These are phyloP conservation scores for Fraxinus pennsylvanica DNA, from an alignment of 257 asterid genomes.

Conservation along the genomic window DNA sequence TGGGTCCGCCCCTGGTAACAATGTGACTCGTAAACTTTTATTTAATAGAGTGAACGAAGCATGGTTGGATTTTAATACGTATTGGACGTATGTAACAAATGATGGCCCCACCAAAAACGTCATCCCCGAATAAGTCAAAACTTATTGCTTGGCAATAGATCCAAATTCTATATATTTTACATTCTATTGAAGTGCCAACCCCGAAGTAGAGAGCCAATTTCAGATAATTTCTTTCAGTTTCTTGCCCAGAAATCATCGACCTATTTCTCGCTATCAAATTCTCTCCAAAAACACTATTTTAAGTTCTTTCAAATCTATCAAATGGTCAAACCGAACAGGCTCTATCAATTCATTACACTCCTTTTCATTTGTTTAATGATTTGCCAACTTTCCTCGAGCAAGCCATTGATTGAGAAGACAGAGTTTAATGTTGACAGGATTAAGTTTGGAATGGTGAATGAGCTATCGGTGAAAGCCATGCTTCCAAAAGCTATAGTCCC, in stretches of 20 bases:
- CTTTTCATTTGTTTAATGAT: constrained; percentile 20
- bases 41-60: no score
- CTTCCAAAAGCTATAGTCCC: constrained; percentile 38
- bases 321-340: constrained; percentile 21
- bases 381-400: constrained; percentile 3
- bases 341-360: constrained; percentile 5
- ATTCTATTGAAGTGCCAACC: no score
- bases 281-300: not conserved
- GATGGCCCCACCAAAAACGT: not conserved
- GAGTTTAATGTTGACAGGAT: not conserved
- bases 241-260: constrained; percentile 20
- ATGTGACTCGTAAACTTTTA: no score
- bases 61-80: no score
- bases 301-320: not conserved
- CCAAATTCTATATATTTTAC: no score
- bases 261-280: not conserved
- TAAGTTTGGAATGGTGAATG: constrained; percentile 8
- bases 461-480: constrained; percentile 35
- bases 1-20: no score
- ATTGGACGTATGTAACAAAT: not conserved
- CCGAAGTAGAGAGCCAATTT: no score
- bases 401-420: constrained; percentile 4
- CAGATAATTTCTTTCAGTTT: not conserved
- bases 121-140: not conserved
- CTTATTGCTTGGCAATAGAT: no score